Evolutionary conservation across 768 basidiomycete genomes (phyloP), one percentile per base, ranked within the genome.

Genomic region (Mycena galopus): DNA sequence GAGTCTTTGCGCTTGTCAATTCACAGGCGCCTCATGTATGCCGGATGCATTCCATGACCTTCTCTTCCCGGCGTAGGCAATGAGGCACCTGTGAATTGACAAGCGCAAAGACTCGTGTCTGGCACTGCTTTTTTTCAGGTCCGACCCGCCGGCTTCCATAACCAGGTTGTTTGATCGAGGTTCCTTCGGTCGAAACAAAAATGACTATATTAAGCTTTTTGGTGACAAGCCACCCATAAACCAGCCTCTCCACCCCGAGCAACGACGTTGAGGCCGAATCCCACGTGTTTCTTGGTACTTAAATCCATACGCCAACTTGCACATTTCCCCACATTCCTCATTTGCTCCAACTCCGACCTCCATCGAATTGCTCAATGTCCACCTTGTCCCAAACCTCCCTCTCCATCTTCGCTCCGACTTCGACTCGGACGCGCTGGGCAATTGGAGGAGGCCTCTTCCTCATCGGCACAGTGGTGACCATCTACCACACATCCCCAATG

Each of bases 311-410:
- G 77, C 84, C 81, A 81, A 81, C 83, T 83, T 82, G 83, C 84
- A 39, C 39, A 82, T 81, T 82, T 85, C 77, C 81, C 83, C 82
- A 84, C 83, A 85, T 87, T n/a, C n/a, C n/a, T n/a, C n/a, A n/a
- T n/a, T n/a, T n/a, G n/a, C n/a, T n/a, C n/a, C n/a, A n/a, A n/a
- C n/a, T n/a, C n/a, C n/a, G n/a, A n/a, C 35, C 35, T 7, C 35
- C 35, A 7, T 37, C 35, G 14, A 37, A 6, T 6, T 14, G 14
- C 35, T 14, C 6, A 37, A 37, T 37, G 14, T 7, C 35, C 14
- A 37, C 35, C 14, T 7, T 37, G 8, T 14, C 35, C 35, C 8
- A 6, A 37, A 37, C 35, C 35, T 37, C 35, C 14, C 35, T 37
- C 35, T 37, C 35, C 35, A 6, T 37, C 14, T 14, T 37, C 35